Evolutionary conservation across 2,329 filamentous ascomycete genomes (phyloP).

Genomic region (Monilinia aucupariae): DNA sequence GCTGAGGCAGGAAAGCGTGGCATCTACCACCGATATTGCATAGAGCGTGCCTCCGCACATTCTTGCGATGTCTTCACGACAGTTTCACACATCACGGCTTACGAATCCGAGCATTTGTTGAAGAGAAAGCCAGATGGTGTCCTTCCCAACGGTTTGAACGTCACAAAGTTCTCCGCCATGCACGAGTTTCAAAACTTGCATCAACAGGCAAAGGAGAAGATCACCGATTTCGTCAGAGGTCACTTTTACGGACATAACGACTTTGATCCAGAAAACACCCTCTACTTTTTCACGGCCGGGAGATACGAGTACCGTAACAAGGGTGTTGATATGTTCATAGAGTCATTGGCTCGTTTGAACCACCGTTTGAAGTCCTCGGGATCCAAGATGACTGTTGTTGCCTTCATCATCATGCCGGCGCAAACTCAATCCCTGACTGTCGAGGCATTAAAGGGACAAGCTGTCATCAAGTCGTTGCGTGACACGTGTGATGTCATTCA

Average conservation of each 20-base stretch:
- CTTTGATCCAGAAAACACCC: conserved; percentile 91
- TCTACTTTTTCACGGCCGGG: conserved; percentile 96
- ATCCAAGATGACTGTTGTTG: conserved; percentile 90
- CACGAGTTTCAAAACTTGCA: conserved; percentile 99
- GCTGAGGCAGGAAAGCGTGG: conserved; percentile 94
- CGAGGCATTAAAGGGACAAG: conserved; percentile 92
- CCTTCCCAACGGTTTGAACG: conserved; percentile 91
- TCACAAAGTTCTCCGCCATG: conserved; percentile 96
- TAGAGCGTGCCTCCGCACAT: conserved; percentile 89
- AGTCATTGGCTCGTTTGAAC: conserved; percentile 89
- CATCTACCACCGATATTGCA: conserved; percentile 98
- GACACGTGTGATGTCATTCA: conserved; percentile 93
- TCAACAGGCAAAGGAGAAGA: conserved; percentile 94
- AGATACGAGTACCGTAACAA: conserved; percentile 98
- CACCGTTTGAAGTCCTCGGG: conserved; percentile 80
- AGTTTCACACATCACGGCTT: conserved; percentile 96
- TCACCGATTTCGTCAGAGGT: conserved; percentile 94
- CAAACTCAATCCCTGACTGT: conserved; percentile 93
- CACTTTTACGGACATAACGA: conserved; percentile 99
- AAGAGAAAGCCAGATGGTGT: conserved; percentile 98
- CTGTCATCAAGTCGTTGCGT: conserved; percentile 90
- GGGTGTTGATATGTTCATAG: conserved; percentile 99
- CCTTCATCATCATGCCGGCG: conserved; percentile 98
- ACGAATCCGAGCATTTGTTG: conserved; percentile 93
- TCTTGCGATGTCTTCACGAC: conserved; percentile 96